These are phyloP conservation scores for Claviceps pusilla DNA, from an alignment of 2,329 filamentous ascomycete species.

Conservation along the genomic window DNA sequence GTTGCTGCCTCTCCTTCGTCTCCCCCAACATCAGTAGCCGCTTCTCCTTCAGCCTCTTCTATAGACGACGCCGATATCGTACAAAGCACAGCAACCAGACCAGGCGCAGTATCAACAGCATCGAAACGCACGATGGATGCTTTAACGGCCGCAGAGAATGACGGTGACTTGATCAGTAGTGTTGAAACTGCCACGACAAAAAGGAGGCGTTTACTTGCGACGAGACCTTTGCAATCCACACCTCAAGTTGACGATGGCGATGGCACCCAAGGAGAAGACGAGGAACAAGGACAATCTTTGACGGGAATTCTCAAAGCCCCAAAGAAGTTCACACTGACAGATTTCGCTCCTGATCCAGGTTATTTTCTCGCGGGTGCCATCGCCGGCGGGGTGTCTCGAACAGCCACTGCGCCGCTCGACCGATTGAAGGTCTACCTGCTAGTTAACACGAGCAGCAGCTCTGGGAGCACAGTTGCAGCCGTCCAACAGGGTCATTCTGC, in stretches of 20 bases:
- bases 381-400: conserved; percentile 87
- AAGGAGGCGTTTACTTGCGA: conserved; percentile 11
- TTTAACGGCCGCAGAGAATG: conserved; percentile 1
- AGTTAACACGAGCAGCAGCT: conserved; percentile 52
- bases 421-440: conserved; percentile 95
- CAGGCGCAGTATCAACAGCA: conserved; percentile 1
- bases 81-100: not conserved
- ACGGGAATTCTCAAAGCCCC: conserved; percentile 18
- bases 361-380: conserved; percentile 94
- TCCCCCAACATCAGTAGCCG: conserved; percentile 13
- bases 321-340: conserved; percentile 42
- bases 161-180: conserved; percentile 9
- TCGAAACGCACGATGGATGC: conserved; percentile 7
- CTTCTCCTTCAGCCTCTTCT: not conserved
- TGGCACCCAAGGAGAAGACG: conserved; percentile 18
- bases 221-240: conserved; percentile 9
- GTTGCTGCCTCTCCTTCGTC: conserved; percentile 37
- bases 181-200: conserved; percentile 13
- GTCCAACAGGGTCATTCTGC: conserved; percentile 56
- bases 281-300: conserved; percentile 16
- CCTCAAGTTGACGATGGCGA: conserved; percentile 20
- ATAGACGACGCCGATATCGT: not conserved
- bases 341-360: conserved; percentile 73
- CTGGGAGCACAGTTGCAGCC: conserved; percentile 45
- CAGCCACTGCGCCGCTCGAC: conserved; percentile 88